A percentile compares a stretch with the other conserved stretches of the same genome.
Conservation (phyloP, 2,329 filamentous ascomycete species). For the Curvularia sp. region DNA sequence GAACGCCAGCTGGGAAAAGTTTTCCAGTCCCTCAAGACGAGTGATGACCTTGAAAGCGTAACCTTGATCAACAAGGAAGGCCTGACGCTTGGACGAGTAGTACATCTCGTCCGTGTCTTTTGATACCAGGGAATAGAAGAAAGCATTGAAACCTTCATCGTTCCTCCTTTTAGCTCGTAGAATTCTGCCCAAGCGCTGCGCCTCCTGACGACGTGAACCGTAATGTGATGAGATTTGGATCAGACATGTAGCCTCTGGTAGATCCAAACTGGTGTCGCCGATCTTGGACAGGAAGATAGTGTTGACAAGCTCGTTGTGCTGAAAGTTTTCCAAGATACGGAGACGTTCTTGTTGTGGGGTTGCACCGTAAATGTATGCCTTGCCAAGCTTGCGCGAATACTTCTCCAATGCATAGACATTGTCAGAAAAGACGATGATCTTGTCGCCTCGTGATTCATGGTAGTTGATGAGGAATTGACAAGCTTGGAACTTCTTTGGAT, state of each 20-base stretch:
- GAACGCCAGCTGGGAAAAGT: constrained; percentile 81
- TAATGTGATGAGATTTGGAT: constrained; percentile 99
- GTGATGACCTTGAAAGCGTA: constrained; percentile 99
- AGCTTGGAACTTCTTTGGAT: constrained; percentile 94
- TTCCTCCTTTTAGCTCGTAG: constrained; percentile 93
- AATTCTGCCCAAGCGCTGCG: constrained; percentile 90
- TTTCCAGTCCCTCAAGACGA: constrained; percentile 87
- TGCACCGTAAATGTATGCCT: constrained; percentile 89
- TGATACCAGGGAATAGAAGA: constrained; percentile 96
- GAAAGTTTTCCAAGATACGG: constrained; percentile 89
- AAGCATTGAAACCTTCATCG: constrained; percentile 98
- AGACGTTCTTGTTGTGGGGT: constrained; percentile 87
- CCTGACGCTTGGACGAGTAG: constrained; percentile 94
- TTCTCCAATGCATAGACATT: constrained; percentile 91
- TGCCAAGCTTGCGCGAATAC: constrained; percentile 83
- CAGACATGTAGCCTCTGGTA: constrained; percentile 93
- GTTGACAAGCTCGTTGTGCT: constrained; percentile 87
- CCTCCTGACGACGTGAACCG: constrained; percentile 94
- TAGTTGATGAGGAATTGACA: constrained; percentile 99
- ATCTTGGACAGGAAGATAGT: constrained; percentile 98
- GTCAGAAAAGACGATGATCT: constrained; percentile 98
- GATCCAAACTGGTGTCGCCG: constrained; percentile 94
- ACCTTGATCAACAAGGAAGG: constrained; percentile 95
- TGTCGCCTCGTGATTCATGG: constrained; percentile 92
- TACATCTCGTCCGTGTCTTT: constrained; percentile 99